Conservation (phyloP, 2,329 filamentous ascomycete genomes). For the Fusarium liriodendri region DNA sequence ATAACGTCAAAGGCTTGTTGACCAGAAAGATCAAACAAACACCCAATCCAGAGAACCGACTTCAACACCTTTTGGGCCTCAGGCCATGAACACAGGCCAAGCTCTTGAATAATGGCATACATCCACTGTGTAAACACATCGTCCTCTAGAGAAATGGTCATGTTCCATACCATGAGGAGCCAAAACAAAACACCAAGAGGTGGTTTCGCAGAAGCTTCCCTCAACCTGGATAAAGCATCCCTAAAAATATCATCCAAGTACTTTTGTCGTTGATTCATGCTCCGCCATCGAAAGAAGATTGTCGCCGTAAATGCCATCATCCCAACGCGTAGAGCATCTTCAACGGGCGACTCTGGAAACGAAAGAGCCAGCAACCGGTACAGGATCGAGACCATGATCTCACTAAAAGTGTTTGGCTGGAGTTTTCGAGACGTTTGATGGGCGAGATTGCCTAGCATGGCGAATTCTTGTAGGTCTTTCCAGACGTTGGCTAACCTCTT, state of each 20-base stretch:
- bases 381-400: conserved; percentile 29
- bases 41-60: conserved; percentile 31
- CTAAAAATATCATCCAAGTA: conserved; percentile 6
- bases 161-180: conserved; percentile 19
- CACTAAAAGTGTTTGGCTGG: conserved; percentile 30
- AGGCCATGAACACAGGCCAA: conserved; percentile 11
- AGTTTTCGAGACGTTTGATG: conserved; percentile 29
- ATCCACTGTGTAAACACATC: background rate
- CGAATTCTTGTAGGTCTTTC: conserved; percentile 27
- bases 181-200: conserved; percentile 11
- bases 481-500: conserved; percentile 23
- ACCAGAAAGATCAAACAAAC: conserved; percentile 2
- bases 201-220: background rate
- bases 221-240: background rate
- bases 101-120: background rate
- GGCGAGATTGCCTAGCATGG: conserved; percentile 32
- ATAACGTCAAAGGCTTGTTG: background rate
- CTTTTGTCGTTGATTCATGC: conserved; percentile 26
- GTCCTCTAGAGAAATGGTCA: background rate
- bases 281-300: conserved; percentile 33
- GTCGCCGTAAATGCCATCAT: conserved; percentile 20
- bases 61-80: conserved; percentile 10
- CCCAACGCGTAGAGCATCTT: conserved; percentile 21
- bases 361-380: conserved; percentile 30
- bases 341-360: background rate